Evolutionary conservation across 768 basidiomycete species (phyloP), one percentile per base, ranked within the genome.

Genomic region (Holtermannia corniformis): DNA sequence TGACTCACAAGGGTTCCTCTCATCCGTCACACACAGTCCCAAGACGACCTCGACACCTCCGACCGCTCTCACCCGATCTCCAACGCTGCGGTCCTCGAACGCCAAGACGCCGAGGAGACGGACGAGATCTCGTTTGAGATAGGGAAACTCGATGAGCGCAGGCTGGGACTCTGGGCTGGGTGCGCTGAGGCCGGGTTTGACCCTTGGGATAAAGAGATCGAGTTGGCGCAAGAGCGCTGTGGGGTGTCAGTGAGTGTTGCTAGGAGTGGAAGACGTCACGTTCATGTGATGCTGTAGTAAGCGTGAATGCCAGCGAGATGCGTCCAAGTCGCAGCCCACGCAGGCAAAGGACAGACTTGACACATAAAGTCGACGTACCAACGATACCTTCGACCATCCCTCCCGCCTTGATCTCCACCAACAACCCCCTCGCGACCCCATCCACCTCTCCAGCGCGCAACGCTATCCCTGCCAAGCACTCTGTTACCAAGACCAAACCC

Each of bases 91-190:
- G 59, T 78, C 76, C 43, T 78, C 79, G 63, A 86, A 79, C 49
- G 81, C 81, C 12, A 93, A 72, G 44, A 86, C 78, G 4, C 87
- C 88, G n/a, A 93, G 75, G 12, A 93, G 75, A 16, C 86, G 83
- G n/a, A 91, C 86, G 32, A 95, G 78, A 73, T 92, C 87, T 43
- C 88, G 80, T 72, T 93, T 93, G 54, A 95, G 75, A 68, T 87
- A 87, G 1, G 79, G 77, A 68, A 93, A 90, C 82, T n/a, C 78
- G 75, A 79, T 37, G 59, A 58, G 55, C 16, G 54, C 52, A 43
- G 62, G 13, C 19, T 42, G 47, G n/a, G 55, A 41, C 21, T 56
- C 16, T 22, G 46, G 32, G 0, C 44, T 1, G 12, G 51, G 40
- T 12, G 58, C 21, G 43, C 46, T 27, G 1, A 41, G 21, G 4